Base-by-base conservation (phyloP, 1,284 basidiomycete genomes). In the Microbotryum scabiosae region DNA sequence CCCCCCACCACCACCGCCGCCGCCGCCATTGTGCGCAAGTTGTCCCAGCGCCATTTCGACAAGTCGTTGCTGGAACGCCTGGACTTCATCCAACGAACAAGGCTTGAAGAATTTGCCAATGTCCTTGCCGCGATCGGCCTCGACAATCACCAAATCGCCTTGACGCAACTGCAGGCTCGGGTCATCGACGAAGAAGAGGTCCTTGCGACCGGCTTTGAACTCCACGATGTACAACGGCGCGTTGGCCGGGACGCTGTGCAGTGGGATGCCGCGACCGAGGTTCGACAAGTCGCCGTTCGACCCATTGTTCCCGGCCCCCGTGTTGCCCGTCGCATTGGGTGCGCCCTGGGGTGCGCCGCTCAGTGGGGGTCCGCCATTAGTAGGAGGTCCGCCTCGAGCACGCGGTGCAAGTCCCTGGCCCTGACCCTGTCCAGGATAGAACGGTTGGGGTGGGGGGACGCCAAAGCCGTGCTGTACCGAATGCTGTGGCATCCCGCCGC, bases 191-290 rank as follows among this genome's bases (percentile, higher is more conserved):
- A 94, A 97, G 76, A 91, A 96, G 41, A 98, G 78, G 75, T 97
- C 94, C 63, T 91, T 93, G 30, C 94, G 84, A 0, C 90, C 90
- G 0, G 91, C 91, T 78, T 97, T 97, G 81, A 98, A 98, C 73
- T 96, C 89, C 70, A 97, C 88, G 71, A 97, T 93, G 79, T 85
- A 97, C 6, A 97, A 81, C n/a, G 88, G 88, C 78, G 87, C 90
- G 26, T 84, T 83, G 20, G 85, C 76, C 0, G 90, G 85, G 32
- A 98, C 84, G 32, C 85, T 78, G 70, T 86, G 84, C 20, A 97
- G 80, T 0, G 92, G 90, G 0, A 97, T 82, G 21, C 93, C 93
- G 72, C 87, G 88, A 52, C 93, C 93, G 16, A 96, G 83, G 74
- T 51, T 43, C 73, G 73, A 2, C 70, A 73, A 20, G 67, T 69